Percentiles rank a stretch among this genome's conserved stretches.
These are phyloP conservation scores for Pseudocercospora pini-densiflorae DNA, from an alignment of 2,329 filamentous ascomycete genomes.

Conservation along the genomic window DNA sequence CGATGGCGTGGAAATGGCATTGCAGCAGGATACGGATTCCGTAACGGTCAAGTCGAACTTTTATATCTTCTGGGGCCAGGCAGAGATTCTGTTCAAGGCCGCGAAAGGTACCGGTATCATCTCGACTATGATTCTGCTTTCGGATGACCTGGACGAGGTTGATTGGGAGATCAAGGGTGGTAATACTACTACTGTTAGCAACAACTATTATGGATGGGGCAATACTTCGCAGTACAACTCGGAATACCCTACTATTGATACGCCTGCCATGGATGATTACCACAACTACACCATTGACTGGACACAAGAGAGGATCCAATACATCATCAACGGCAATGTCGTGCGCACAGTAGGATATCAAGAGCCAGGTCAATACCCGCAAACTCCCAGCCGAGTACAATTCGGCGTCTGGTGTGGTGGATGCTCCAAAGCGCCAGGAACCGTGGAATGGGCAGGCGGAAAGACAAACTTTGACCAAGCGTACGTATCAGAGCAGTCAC, in stretches of 20 bases:
- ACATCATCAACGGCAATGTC: constrained; percentile 69
- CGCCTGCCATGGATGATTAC: constrained; percentile 59
- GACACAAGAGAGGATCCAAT: constrained; percentile 69
- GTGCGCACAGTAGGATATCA: constrained; percentile 64
- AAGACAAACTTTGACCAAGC: constrained; percentile 39
- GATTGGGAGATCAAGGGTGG: constrained; percentile 83
- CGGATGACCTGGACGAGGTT: constrained; percentile 83
- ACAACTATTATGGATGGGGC: constrained; percentile 79
- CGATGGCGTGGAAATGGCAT: constrained; percentile 69
- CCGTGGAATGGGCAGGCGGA: constrained; percentile 45
- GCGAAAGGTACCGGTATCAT: constrained; percentile 76
- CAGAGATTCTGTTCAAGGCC: constrained; percentile 78
- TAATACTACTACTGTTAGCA: constrained; percentile 65
- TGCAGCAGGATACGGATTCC: constrained; percentile 71
- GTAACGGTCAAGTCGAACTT: constrained; percentile 79
- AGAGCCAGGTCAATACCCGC: constrained; percentile 59
- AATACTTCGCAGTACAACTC: constrained; percentile 66
- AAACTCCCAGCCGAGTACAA: constrained; percentile 73
- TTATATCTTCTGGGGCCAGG: constrained; percentile 84
- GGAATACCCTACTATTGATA: constrained; percentile 60
- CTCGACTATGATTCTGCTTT: constrained; percentile 80
- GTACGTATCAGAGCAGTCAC: constrained; percentile 21
- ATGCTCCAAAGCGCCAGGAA: constrained; percentile 68
- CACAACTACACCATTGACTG: constrained; percentile 75
- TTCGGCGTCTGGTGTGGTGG: constrained; percentile 86